These are phyloP conservation scores for Penicillium aurantiogriseum DNA, from an alignment of 2,329 filamentous ascomycete species.

Conservation along the genomic window DNA sequence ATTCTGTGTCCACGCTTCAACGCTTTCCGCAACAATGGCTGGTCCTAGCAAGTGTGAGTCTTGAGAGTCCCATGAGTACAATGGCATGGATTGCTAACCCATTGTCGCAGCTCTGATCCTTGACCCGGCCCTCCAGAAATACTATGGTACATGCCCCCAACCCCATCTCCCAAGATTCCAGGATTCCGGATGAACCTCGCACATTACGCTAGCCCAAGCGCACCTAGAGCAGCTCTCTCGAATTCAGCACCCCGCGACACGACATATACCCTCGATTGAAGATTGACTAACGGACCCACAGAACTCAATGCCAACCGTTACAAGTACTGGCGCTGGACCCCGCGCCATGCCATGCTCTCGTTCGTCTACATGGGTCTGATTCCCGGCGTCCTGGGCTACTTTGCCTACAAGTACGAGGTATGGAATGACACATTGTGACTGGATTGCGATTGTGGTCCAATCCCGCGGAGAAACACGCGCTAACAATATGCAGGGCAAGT, in stretches of 20 bases:
- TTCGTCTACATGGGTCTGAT: constrained; percentile 74
- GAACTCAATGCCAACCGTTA: constrained; percentile 81
- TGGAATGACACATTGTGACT: constrained; percentile 44
- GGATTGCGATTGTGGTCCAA: not conserved
- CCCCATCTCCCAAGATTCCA: constrained; percentile 8
- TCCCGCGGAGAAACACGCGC: constrained; percentile 4
- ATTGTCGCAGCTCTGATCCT: constrained; percentile 45
- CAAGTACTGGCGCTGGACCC: constrained; percentile 95
- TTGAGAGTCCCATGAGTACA: not conserved
- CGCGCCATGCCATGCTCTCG: constrained; percentile 73
- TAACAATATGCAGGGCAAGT: constrained; percentile 68
- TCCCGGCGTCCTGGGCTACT: constrained; percentile 66
- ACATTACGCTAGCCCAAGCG: not conserved
- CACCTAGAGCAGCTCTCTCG: not conserved
- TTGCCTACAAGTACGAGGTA: constrained; percentile 82
- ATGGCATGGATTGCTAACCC: constrained; percentile 50
- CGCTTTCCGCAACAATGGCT: constrained; percentile 46
- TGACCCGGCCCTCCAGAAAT: constrained; percentile 50
- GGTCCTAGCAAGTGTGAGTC: constrained; percentile 50
- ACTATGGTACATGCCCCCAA: constrained; percentile 46
- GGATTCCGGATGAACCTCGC: not conserved
- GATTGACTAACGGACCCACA: constrained; percentile 39
- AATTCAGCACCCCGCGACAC: not conserved
- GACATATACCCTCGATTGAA: not conserved
- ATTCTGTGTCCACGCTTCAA: constrained; percentile 18